Base-by-base conservation (phyloP, 2,329 filamentous ascomycete species). In the Hirsutella rhossiliensis region DNA sequence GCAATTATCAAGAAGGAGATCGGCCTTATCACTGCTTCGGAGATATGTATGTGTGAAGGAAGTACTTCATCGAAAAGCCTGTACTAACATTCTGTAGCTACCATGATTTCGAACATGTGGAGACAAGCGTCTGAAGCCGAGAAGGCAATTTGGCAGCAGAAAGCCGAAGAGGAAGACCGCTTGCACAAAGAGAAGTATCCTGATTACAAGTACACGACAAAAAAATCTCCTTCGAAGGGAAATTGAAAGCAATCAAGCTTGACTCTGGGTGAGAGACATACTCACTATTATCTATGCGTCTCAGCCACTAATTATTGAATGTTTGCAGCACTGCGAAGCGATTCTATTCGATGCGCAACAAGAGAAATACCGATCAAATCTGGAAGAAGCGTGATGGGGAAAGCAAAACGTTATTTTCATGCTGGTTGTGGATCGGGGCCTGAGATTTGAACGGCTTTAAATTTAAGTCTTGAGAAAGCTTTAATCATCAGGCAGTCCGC, bases 21-120 rank as follows among this genome's bases (percentile, higher is more conserved):
- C 40, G 52, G 56, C 7, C 48, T 47, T 0, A 50, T 58, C n/a
- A 57, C 54, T 7, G 56, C 55, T 3, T 50, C 51, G 1, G 52
- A 58, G 23, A 52, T 63, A 18, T 62, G 61, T 64, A 50, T 45
- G 61, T 52, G 20, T 38, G 23, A 17, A 11, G 34, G n/a, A n/a
- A n/a, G n/a, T n/a, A 12, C 1, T 4, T 23, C 19, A 3, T 12
- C 4, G 28, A 17, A 13, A 5, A 11, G 31, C 6, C 32, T 4
- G 11, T 7, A 8, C 42, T 47, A 13, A 47, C 31, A 13, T 7
- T 23, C 15, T 19, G 6, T 11, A 64, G 61, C 59, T 5, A 52
- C 43, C 2, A 41, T 58, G 7, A 50, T 60, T 23, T 50, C 54
- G 2, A 38, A 46, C 5, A 52, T 56, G 47, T 62, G 60, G 61